Evolutionary conservation across 768 basidiomycete genomes (phyloP), one percentile per base, ranked within the genome.

Genomic region (Lactifluus pinguis): DNA sequence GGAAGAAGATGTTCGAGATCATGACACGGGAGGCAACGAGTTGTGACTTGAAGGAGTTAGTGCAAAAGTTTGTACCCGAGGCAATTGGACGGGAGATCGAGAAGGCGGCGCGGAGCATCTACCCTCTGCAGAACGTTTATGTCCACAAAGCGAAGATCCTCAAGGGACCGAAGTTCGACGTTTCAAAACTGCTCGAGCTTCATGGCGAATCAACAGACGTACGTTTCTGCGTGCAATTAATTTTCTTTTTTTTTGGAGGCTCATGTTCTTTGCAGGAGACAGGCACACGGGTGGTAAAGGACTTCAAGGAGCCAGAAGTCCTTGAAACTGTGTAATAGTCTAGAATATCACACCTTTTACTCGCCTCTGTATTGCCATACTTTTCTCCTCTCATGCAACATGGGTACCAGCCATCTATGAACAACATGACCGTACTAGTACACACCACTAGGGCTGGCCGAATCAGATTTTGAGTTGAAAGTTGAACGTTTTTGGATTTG

Each of bases 1-100:
- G 97, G 74, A 91, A 91, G 75, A 98, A 98, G 84, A 99, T 99
- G 97, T 92, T 98, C 69, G 97, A 95, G 80, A 93, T 95, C 74
- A 94, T 95, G 86, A 94, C 85, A 59, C 85, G 95, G 65, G 97
- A 99, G 78, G 91, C 94, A 53, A 82, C 90, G 60, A 92, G 86
- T 70, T 93, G 91, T 72, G 97, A 98, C 76, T 77, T 99, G 77
- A 98, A 98, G 86, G 92, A 95, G 81, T 75, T 93, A 68, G 94
- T 98, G 62, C 91, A 94, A 80, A 99, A 99, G 83, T 97, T 99
- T 74, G 86, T 98, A 49, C 95, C 97, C 36, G 97, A 99, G 79
- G 92, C 91, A 64, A 98, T 99, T 69, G 97, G 97, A 68, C 87
- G 95, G 68, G 97, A 99, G 82, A 99, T 99, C 68, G 97, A 99